A percentile compares a stretch with the other conserved stretches of the same genome.
These are phyloP conservation scores for Penicillium pulvis DNA, from an alignment of 495 filamentous ascomycete genomes.

Conservation along the genomic window DNA sequence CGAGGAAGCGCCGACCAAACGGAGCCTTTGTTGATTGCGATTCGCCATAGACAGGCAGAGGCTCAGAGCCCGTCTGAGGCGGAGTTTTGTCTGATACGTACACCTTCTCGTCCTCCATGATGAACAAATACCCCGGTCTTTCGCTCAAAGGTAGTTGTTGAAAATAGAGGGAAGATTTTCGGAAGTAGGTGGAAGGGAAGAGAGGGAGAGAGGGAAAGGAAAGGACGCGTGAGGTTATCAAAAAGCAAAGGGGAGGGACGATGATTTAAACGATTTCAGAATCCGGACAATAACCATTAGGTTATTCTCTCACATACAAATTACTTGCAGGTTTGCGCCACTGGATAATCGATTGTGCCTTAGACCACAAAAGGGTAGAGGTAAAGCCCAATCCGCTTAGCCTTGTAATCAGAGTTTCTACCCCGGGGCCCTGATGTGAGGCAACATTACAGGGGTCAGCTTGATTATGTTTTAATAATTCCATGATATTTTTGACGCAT, in stretches of 20 bases:
- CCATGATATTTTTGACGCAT: not conserved
- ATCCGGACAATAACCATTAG: slow-evolving; percentile 1
- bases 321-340: not conserved
- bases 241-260: slow-evolving; percentile 2
- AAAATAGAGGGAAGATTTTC: not conserved
- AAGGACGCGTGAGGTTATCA: not conserved
- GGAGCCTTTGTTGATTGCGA: slow-evolving; percentile 29
- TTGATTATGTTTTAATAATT: not conserved
- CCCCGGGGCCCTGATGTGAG: not conserved
- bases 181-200: not conserved
- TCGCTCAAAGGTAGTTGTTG: not conserved
- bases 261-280: slow-evolving; percentile 8
- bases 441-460: not conserved
- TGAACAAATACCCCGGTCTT: slow-evolving; percentile 14
- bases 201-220: not conserved
- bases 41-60: slow-evolving; percentile 44
- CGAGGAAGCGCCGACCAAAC: slow-evolving; percentile 55
- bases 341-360: not conserved
- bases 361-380: slow-evolving; percentile 1
- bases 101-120: slow-evolving; percentile 40
- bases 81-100: slow-evolving; percentile 30
- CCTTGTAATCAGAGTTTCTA: not conserved
- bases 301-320: slow-evolving; percentile 12
- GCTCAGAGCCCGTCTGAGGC: slow-evolving; percentile 27
- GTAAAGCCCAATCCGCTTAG: not conserved